These are phyloP conservation scores for Apiotrichum akiyoshidainum DNA, from an alignment of 1,284 basidiomycete species.

Conservation along the genomic window DNA sequence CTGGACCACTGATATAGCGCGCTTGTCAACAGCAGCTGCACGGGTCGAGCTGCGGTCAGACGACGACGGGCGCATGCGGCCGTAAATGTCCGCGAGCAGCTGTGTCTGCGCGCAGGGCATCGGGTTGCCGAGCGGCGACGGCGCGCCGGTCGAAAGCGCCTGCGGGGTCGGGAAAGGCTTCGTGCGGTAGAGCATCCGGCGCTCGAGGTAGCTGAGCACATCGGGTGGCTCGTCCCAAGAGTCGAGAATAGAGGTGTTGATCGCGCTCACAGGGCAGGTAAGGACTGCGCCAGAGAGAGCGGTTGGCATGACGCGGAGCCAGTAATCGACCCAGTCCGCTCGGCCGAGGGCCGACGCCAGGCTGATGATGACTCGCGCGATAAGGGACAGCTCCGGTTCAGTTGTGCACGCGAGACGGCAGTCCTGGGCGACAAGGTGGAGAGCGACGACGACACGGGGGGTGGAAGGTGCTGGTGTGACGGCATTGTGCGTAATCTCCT, in stretches of 20 bases:
- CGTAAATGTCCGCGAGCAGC: constrained; percentile 28
- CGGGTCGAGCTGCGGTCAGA: not conserved
- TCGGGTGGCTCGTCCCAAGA: constrained; percentile 47
- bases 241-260: constrained; percentile 33
- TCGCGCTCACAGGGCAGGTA: not conserved
- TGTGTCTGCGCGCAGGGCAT: constrained; percentile 26
- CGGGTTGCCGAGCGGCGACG: constrained; percentile 41
- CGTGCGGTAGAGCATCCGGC: constrained; percentile 19
- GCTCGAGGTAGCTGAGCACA: constrained; percentile 45
- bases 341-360: constrained; percentile 63
- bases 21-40: constrained; percentile 5
- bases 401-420: constrained; percentile 45
- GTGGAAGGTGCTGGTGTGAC: not conserved
- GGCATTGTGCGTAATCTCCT: not conserved
- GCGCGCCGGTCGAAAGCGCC: constrained; percentile 52
- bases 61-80: constrained; percentile 49
- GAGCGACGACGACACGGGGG: constrained; percentile 56
- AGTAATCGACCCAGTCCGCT: constrained; percentile 82
- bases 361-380: constrained; percentile 64
- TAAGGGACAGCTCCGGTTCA: constrained; percentile 58
- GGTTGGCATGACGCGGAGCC: constrained; percentile 70
- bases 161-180: constrained; percentile 34
- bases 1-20: constrained; percentile 62
- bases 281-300: constrained; percentile 26
- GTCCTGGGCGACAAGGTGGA: constrained; percentile 72